Evolutionary conservation across 202 grass and related monocot genomes (phyloP), one percentile per base, ranked within the genome.

Genomic region (Saccharum hybrid): DNA sequence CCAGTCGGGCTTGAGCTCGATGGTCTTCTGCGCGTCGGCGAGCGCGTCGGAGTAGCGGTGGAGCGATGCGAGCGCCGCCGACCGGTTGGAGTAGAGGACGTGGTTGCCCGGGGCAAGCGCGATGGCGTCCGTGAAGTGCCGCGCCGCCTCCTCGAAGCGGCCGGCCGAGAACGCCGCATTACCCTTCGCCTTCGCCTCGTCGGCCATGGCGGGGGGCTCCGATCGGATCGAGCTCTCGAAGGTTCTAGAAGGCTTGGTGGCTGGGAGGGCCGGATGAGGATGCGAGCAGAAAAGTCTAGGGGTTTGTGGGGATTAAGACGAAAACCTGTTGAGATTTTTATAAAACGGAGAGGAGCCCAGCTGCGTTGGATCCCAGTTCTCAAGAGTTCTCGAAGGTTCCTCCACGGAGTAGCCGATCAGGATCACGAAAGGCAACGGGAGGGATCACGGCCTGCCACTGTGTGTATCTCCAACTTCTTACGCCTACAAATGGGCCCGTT

Each of bases 11-110:
- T 91, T 99, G 72, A 99, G 86, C 46, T 90, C 91, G 46, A 99
- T 91, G 5, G 96, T 99, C 90, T 88, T 96, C 71, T 90, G 26
- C 28, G 96, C 96, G 59, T 99, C 96, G 66, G 66, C 75, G 31
- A 99, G 91, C n/a, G 96, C 96, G 4, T 95, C 91, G 34, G 81
- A 66, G 78, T 96, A 99, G 75, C 88, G 89, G 86, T 96, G 87
- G 78, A 99, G 49, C 14, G 96, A 99, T 67, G 96, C 96, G 77
- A 94, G 84, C 82, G 96, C 93, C 1, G 96, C 96, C 21, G 96
- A 99, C 57, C 96, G 96, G 77, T 99, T 99, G 66, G 96, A 99
- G 79, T 96, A 99, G 83, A 99, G 93, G 34, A 99, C 93, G 84
- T 99, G 96, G 86, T 96, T 99, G 37, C 18, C 54, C n/a, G 96